Evolutionary conservation across 2,329 filamentous ascomycete genomes (phyloP).

Genomic region (Fusarium globosum): DNA sequence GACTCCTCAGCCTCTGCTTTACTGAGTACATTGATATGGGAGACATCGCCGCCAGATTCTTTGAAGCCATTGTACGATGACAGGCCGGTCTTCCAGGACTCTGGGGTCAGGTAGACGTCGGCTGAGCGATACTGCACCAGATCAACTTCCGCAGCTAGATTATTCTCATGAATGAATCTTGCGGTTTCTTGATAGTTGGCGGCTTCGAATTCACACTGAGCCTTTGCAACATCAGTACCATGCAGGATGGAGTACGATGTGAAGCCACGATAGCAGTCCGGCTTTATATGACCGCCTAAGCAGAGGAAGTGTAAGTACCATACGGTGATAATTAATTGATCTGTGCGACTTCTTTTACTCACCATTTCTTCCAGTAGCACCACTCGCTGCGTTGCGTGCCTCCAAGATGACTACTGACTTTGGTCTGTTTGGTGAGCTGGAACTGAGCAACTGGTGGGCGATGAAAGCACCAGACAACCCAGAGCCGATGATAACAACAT

Average conservation of each 20-base stretch:
- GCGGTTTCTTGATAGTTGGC: background rate
- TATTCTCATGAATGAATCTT: background rate
- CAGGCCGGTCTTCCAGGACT: background rate
- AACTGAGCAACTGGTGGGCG: background rate
- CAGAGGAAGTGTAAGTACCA: background rate
- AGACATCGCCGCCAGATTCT: background rate
- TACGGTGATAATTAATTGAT: too few relatives aligned
- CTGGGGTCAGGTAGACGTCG: background rate
- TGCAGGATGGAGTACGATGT: background rate
- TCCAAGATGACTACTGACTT: background rate
- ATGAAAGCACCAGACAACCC: background rate
- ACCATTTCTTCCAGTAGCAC: background rate
- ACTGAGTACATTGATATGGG: background rate
- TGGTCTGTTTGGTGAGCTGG: background rate
- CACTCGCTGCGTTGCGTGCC: background rate
- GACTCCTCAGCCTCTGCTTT: background rate
- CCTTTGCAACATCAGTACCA: background rate
- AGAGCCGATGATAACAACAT: background rate
- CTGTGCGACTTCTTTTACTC: background rate
- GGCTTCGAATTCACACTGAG: background rate
- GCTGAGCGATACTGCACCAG: background rate
- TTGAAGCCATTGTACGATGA: background rate
- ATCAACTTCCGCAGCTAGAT: background rate
- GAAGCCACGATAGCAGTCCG: background rate
- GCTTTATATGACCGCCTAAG: background rate